Percentiles rank a stretch among this genome's conserved stretches.
Conservation (phyloP, 2,329 filamentous ascomycete genomes). For the Trichoderma asperellum region DNA sequence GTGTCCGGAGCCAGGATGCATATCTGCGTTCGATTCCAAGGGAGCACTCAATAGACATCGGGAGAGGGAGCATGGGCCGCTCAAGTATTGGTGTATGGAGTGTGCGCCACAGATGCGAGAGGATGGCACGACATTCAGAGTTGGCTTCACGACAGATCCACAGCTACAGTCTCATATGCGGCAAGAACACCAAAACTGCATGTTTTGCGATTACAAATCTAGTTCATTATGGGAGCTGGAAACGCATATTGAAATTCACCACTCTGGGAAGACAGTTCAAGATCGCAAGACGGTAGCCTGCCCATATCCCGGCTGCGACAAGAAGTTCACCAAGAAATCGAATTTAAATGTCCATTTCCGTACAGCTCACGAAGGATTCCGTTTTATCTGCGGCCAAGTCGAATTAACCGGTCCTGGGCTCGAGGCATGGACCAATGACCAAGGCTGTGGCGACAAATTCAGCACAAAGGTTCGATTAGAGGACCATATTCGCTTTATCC, state of each 20-base stretch:
- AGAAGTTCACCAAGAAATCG: constrained; percentile 79
- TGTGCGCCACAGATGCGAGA: constrained; percentile 56
- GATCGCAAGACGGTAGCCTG: constrained; percentile 71
- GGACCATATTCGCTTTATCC: constrained; percentile 81
- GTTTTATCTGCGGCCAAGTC: constrained; percentile 77
- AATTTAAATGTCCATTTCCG: constrained; percentile 82
- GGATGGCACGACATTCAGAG: constrained; percentile 46
- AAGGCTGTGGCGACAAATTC: constrained; percentile 76
- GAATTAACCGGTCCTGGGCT: constrained; percentile 63
- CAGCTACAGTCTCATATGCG: constrained; percentile 75
- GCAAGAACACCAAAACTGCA: constrained; percentile 73
- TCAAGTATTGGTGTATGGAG: constrained; percentile 76
- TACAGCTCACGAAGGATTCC: constrained; percentile 73
- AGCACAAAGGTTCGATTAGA: constrained; percentile 77
- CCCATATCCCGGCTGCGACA: constrained; percentile 68
- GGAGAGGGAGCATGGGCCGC: constrained; percentile 68
- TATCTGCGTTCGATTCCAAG: constrained; percentile 72
- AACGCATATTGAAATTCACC: constrained; percentile 76
- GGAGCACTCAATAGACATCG: constrained; percentile 73
- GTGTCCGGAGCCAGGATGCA: constrained; percentile 67
- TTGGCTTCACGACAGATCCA: constrained; percentile 72
- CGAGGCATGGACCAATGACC: constrained; percentile 63
- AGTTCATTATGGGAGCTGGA: constrained; percentile 69
- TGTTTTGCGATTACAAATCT: constrained; percentile 72
- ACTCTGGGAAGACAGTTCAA: constrained; percentile 65